phyloP scores from a whole-genome alignment of 179 eudicot genomes.

The Camellia oleifera region DNA sequence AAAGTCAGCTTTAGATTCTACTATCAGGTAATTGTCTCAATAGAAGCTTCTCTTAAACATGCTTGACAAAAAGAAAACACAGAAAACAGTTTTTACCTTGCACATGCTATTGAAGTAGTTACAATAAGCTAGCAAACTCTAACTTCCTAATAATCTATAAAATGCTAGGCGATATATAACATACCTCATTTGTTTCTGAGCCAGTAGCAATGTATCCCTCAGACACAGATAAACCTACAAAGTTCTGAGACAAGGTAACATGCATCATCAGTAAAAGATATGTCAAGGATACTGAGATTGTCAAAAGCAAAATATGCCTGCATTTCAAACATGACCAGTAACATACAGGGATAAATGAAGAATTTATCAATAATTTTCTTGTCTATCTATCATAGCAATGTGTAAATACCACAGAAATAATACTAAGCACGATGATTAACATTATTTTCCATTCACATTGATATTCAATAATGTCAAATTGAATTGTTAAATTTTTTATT shows the following conservation, averaged over 20 bases:
- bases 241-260: conserved; percentile 54
- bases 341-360: not conserved
- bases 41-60: not conserved
- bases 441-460: not conserved
- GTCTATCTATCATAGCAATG: not conserved
- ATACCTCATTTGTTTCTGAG: conserved; percentile 94
- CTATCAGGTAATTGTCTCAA: not conserved
- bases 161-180: not conserved
- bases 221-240: conserved; percentile 82
- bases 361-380: not conserved
- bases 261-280: conserved; percentile 2
- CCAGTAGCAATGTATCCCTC: conserved; percentile 96
- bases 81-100: not conserved
- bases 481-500: too few relatives aligned
- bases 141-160: not conserved
- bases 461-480: too few relatives aligned
- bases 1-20: not conserved
- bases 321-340: not conserved
- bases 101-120: not conserved
- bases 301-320: not conserved
- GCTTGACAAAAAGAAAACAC: not conserved
- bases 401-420: not conserved
- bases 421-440: not conserved
- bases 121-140: conserved; percentile 3
- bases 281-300: not conserved